Base-by-base conservation (phyloP, 441 rosid genomes). In the Metrosideros polymorpha region DNA sequence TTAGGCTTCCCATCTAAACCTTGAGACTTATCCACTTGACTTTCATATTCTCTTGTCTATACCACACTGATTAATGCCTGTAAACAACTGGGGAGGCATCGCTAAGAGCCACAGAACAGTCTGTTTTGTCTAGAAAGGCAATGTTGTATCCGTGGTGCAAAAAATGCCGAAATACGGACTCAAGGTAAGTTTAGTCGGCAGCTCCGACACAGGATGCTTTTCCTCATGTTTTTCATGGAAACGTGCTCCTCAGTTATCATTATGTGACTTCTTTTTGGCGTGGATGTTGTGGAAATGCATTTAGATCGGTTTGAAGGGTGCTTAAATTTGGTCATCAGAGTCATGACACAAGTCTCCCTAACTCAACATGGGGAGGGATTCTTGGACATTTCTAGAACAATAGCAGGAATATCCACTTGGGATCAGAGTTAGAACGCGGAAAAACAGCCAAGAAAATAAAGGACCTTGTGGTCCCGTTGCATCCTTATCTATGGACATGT, bases 391-490 rank as follows among this genome's bases (percentile, higher is more conserved):
- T 90, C 86, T 30, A 88, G 82, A 91, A 77, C 88, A 22, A 6
- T 4, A 15, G 49, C 55, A 57, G 85, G 89, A 87, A 88, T 87
- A 86, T 88, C 88, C 89, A 22, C 54, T 61, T 59, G 76, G 89
- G 84, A 86, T 85, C 52, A 43, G 52, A 86, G 57, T 83, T 82
- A 59, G 88, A 87, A 45, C 47, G 86, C 27, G 54, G 88, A 55
- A 83, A 89, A 90, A 88, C 42, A 45, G 63, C 76, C 47, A 66
- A 83, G 27, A 83, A 85, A 51, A 86, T 55, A 84, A 87, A 87
- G 82, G 66, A 85, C 49, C 49, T 27, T 50, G 88, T 84, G 89
- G 91, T 84, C 93, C 90, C 84, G 84, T 59, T 83, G 35, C 86
- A 55, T 27, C 66, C 84, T 88, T 88, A 84, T 88, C 85, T 49